Evolutionary conservation across 192 early-diverging fungal genomes (phyloP).

Genomic region (Linnemannia hyalina): DNA sequence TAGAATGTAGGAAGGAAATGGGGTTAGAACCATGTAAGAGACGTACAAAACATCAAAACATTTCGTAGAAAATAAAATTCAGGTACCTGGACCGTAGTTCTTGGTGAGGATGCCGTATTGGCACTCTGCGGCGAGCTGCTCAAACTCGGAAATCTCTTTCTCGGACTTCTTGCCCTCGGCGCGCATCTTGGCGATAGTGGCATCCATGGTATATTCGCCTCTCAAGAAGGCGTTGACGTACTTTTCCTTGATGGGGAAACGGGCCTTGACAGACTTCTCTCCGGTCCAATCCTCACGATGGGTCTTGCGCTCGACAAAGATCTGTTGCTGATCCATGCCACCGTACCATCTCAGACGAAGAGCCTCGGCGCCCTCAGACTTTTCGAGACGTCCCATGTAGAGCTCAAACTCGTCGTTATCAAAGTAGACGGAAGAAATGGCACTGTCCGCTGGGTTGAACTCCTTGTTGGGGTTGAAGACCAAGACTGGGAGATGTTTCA

Average conservation of each 20-base stretch:
- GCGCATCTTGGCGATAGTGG: slow-evolving; percentile 85
- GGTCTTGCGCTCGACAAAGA: slow-evolving; percentile 98
- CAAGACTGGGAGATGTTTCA: slow-evolving; percentile 94
- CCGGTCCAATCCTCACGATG: slow-evolving; percentile 99
- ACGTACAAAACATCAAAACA: background rate
- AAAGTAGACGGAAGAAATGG: slow-evolving; percentile 96
- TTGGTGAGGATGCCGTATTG: slow-evolving; percentile 79
- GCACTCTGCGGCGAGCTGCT: slow-evolving; percentile 81
- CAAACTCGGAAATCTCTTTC: slow-evolving; percentile 85
- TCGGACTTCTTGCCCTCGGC: slow-evolving; percentile 84
- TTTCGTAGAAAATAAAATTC: background rate
- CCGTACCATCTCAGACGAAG: slow-evolving; percentile 98
- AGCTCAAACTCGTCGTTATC: slow-evolving; percentile 97
- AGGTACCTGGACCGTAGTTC: slow-evolving; percentile 76
- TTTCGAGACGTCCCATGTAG: slow-evolving; percentile 92
- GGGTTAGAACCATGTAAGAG: slow-evolving; percentile 46
- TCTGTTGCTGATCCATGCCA: slow-evolving; percentile 84
- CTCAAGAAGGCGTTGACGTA: slow-evolving; percentile 90
- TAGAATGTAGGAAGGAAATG: slow-evolving; percentile 64
- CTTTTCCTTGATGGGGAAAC: slow-evolving; percentile 97
- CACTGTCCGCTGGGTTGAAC: slow-evolving; percentile 82
- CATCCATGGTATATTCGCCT: slow-evolving; percentile 85
- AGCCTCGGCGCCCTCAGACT: slow-evolving; percentile 93
- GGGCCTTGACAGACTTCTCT: slow-evolving; percentile 92
- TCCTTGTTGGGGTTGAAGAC: slow-evolving; percentile 89